Conservation (phyloP, 768 basidiomycete species). For the Mycena rebaudengoi region DNA sequence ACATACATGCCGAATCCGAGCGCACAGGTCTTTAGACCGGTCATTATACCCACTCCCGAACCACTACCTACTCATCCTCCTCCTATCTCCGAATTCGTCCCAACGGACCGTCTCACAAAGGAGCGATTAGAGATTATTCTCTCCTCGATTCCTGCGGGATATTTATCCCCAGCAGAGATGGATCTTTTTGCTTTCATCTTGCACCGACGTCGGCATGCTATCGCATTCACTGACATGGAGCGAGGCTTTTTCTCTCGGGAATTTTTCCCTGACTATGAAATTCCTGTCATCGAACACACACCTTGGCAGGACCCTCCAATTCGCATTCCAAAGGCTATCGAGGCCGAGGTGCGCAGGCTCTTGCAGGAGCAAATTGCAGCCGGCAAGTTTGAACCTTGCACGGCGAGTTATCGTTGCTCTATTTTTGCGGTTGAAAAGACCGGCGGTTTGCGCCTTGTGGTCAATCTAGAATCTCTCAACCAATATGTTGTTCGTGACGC, state of each 20-base stretch:
- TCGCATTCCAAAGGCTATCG: conserved; percentile 34
- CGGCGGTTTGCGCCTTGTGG: conserved; percentile 38
- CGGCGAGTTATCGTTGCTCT: conserved; percentile 30
- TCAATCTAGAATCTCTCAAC: conserved; percentile 44
- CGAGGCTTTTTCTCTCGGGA: conserved; percentile 38
- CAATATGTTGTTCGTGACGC: conserved; percentile 37
- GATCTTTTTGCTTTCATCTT: conserved; percentile 31
- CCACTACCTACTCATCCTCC: conserved; percentile 11
- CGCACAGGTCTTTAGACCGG: conserved; percentile 19
- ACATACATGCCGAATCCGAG: conserved; percentile 33
- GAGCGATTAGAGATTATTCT: conserved; percentile 27
- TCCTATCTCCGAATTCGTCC: conserved; percentile 15
- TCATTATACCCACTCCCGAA: conserved; percentile 23
- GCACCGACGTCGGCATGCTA: conserved; percentile 9
- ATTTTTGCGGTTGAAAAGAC: conserved; percentile 36
- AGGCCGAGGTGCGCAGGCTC: conserved; percentile 28
- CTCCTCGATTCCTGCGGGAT: neutral
- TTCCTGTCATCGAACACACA: conserved; percentile 41
- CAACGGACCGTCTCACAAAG: conserved; percentile 10
- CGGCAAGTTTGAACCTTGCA: conserved; percentile 32
- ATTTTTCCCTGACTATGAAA: conserved; percentile 43
- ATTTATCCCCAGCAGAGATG: conserved; percentile 15
- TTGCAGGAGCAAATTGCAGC: conserved; percentile 26
- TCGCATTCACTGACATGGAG: conserved; percentile 34
- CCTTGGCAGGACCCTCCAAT: conserved; percentile 43